A percentile compares a stretch with the other conserved stretches of the same genome.
These are phyloP conservation scores for Chaetomiaceae sp. DNA, from an alignment of 2,329 filamentous ascomycete species.

Conservation along the genomic window DNA sequence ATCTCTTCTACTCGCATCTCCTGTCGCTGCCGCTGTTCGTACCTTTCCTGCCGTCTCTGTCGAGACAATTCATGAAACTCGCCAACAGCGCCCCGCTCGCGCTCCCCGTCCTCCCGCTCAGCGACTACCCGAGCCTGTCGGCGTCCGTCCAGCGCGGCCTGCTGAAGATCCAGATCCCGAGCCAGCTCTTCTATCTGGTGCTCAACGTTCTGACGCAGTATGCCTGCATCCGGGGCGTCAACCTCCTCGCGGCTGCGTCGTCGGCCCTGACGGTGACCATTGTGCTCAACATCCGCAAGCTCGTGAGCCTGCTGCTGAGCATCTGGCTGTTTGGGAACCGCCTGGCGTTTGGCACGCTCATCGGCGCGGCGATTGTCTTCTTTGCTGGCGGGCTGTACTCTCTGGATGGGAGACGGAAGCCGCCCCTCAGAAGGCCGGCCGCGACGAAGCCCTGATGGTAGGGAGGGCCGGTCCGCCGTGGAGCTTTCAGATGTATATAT, in stretches of 20 bases:
- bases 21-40: conserved; percentile 72
- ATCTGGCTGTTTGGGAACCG: conserved; percentile 92
- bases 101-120: conserved; percentile 34
- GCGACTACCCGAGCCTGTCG: conserved; percentile 33
- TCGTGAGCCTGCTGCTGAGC: conserved; percentile 84
- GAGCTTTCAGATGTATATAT: conserved; percentile 11
- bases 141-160: conserved; percentile 36
- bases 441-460: conserved; percentile 18
- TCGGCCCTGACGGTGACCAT: conserved; percentile 95
- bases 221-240: conserved; percentile 91
- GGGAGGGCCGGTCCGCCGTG: too few species aligned
- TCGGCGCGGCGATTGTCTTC: conserved; percentile 84
- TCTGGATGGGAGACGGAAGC: conserved; percentile 52
- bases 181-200: conserved; percentile 64
- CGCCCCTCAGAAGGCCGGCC: conserved; percentile 27
- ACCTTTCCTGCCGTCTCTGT: conserved; percentile 63
- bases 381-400: conserved; percentile 87
- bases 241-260: conserved; percentile 81
- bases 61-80: conserved; percentile 58
- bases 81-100: conserved; percentile 58
- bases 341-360: conserved; percentile 67
- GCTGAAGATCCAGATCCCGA: conserved; percentile 49
- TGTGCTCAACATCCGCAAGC: conserved; percentile 89
- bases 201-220: conserved; percentile 88
- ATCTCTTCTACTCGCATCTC: conserved; percentile 86